Percentiles rank a stretch among this genome's conserved stretches.
Evolutionary conservation across 495 filamentous ascomycete species (phyloP).

Genomic region (Penicillium cataractarum): DNA sequence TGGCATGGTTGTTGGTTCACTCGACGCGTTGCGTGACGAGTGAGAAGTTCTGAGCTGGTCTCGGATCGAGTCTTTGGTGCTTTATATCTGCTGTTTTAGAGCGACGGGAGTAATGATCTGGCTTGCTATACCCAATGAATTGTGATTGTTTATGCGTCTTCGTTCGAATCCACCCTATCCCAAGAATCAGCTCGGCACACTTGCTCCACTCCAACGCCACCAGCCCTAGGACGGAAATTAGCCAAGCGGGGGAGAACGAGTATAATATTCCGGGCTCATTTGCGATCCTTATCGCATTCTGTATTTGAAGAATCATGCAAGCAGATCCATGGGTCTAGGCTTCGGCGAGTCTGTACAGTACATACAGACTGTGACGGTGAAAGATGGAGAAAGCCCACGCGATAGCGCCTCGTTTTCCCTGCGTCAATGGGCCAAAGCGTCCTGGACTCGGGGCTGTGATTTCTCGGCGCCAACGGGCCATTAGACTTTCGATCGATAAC

Average conservation of each 20-base stretch:
- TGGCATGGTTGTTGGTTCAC: constrained; percentile 47
- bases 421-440: neutral
- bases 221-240: neutral
- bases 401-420: neutral
- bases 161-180: neutral
- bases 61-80: neutral
- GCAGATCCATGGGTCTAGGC: neutral
- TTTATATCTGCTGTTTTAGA: neutral
- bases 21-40: constrained; percentile 44
- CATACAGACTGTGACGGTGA: neutral
- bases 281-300: neutral
- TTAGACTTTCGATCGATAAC: neutral
- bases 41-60: constrained; percentile 40
- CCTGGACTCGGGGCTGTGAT: neutral
- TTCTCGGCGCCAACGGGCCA: neutral
- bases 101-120: constrained; percentile 4
- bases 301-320: neutral
- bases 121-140: constrained; percentile 17
- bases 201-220: neutral
- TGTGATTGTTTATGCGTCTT: constrained; percentile 1
- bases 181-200: neutral
- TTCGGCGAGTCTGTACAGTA: neutral
- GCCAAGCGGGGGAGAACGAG: neutral
- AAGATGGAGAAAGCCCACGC: neutral
- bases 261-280: neutral